phyloP scores from a whole-genome alignment of 2,329 filamentous ascomycete genomes.

The Salinomyces thailandicus region DNA sequence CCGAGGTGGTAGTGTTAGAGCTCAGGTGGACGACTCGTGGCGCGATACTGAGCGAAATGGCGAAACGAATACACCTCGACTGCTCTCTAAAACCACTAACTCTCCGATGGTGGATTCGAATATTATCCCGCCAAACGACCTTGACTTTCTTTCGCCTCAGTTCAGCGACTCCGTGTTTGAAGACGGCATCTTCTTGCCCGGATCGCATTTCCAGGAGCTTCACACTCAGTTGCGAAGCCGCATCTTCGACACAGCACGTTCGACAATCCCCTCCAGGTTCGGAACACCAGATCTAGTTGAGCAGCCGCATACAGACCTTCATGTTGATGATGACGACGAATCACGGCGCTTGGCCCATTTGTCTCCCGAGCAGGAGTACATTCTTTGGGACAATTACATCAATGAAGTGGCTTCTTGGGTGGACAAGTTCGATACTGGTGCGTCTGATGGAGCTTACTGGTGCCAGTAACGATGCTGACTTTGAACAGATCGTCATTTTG shows the following conservation, averaged over 20 bases:
- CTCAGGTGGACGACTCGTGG: neutral
- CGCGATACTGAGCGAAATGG: neutral
- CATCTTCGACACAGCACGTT: slow-evolving; percentile 24
- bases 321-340: slow-evolving; percentile 12
- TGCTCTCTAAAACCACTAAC: neutral
- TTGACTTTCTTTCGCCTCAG: slow-evolving; percentile 16
- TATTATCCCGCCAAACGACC: neutral
- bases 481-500: slow-evolving; percentile 38
- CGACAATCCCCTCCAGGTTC: slow-evolving; percentile 18
- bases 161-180: slow-evolving; percentile 20
- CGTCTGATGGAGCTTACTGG: too few relatives aligned
- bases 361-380: slow-evolving; percentile 20
- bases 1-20: neutral
- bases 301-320: neutral
- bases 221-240: slow-evolving; percentile 22
- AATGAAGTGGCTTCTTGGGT: slow-evolving; percentile 46
- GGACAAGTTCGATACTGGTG: slow-evolving; percentile 45
- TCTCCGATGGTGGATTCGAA: neutral
- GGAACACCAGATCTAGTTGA: slow-evolving; percentile 10
- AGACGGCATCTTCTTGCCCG: slow-evolving; percentile 25
- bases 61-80: neutral
- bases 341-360: slow-evolving; percentile 19
- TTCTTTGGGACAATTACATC: slow-evolving; percentile 36
- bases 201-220: slow-evolving; percentile 23
- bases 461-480: too few relatives aligned